These are phyloP conservation scores for Paramecium sexaurelia DNA, from an alignment of 73 alveolate species.

Conservation along the genomic window DNA sequence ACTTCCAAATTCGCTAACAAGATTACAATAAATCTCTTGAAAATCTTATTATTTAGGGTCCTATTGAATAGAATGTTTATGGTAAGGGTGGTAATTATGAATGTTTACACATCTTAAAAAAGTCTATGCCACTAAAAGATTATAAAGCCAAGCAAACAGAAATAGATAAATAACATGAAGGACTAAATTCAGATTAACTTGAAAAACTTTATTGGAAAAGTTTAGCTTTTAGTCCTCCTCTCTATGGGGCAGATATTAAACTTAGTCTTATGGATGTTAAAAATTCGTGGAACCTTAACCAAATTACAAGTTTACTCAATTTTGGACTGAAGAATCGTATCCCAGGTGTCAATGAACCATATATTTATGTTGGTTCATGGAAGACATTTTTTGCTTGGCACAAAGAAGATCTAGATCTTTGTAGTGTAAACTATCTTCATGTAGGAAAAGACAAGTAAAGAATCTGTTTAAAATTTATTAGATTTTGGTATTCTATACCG, in stretches of 20 bases:
- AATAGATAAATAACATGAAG: slow-evolving; percentile 63
- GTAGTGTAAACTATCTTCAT: slow-evolving; percentile 82
- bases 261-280: slow-evolving; percentile 77
- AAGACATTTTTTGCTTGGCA: slow-evolving; percentile 93
- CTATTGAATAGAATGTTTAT: slow-evolving; percentile 82
- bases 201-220: slow-evolving; percentile 89
- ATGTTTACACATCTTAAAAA: slow-evolving; percentile 75
- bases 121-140: slow-evolving; percentile 73
- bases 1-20: slow-evolving; percentile 79
- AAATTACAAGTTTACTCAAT: slow-evolving; percentile 69
- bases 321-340: slow-evolving; percentile 74
- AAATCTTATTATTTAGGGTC: slow-evolving; percentile 70
- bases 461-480: neutral
- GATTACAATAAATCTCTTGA: slow-evolving; percentile 73
- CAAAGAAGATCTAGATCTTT: slow-evolving; percentile 88
- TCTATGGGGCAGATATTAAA: slow-evolving; percentile 87
- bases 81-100: slow-evolving; percentile 82
- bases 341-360: slow-evolving; percentile 86
- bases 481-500: slow-evolving; percentile 86
- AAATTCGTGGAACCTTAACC: slow-evolving; percentile 78
- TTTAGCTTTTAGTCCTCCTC: slow-evolving; percentile 83
- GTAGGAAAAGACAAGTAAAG: slow-evolving; percentile 80
- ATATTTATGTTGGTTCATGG: slow-evolving; percentile 87
- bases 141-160: slow-evolving; percentile 68
- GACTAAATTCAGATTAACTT: slow-evolving; percentile 70